Evolutionary conservation across 805 yeast genomes (phyloP).

Genomic region (Lipomyces anomalus): DNA sequence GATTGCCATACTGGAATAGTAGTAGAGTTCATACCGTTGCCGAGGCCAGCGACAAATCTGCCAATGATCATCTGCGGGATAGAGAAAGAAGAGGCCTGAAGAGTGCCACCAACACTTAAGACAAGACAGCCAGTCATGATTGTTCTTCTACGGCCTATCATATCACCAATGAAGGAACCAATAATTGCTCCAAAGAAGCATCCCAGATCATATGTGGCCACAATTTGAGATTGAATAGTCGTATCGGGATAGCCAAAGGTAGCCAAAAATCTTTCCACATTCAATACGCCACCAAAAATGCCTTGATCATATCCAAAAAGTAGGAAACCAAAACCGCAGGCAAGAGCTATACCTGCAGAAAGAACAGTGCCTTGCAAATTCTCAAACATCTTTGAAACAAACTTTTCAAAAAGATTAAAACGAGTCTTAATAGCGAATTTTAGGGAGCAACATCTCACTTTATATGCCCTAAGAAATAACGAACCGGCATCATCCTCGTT

Average conservation of each 20-base stretch:
- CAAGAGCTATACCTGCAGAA: too few species aligned
- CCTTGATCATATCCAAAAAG: constrained; percentile 85
- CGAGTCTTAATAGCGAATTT: too few species aligned
- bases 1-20: constrained; percentile 80
- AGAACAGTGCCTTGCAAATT: too few species aligned
- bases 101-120: constrained; percentile 54
- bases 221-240: constrained; percentile 14
- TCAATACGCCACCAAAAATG: constrained; percentile 44
- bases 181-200: constrained; percentile 69
- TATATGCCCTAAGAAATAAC: too few species aligned
- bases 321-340: too few species aligned
- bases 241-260: constrained; percentile 12
- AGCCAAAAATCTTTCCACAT: constrained; percentile 7
- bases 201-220: constrained; percentile 56
- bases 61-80: constrained; percentile 71
- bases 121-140: constrained; percentile 51
- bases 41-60: constrained; percentile 66
- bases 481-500: too few species aligned
- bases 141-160: constrained; percentile 58
- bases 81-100: constrained; percentile 51
- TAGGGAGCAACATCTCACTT: too few species aligned
- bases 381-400: too few species aligned
- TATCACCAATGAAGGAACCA: constrained; percentile 57
- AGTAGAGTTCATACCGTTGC: constrained; percentile 70
- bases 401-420: too few species aligned